A percentile compares a stretch with the other conserved stretches of the same genome.
phyloP scores from a whole-genome alignment of 176 grass and related monocot species.

The Oryza glaberrima region DNA sequence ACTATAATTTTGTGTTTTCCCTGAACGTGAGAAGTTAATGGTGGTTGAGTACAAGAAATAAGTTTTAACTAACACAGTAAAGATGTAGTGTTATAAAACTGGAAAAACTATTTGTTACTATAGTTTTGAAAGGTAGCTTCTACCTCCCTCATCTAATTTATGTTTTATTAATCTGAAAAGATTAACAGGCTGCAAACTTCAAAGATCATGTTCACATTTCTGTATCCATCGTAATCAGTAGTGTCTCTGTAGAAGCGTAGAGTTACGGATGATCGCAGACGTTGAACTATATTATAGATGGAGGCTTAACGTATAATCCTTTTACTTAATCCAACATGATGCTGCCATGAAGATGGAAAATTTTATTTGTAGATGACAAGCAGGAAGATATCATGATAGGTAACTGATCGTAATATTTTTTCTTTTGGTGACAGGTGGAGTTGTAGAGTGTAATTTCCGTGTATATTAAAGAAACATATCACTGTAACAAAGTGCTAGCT shows the following conservation, averaged over 20 bases:
- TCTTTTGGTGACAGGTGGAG: conserved; percentile 24
- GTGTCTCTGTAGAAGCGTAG: conserved; percentile 46
- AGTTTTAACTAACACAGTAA: conserved; percentile 65
- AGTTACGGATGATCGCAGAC: conserved; percentile 35
- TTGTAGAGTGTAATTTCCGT: conserved; percentile 33
- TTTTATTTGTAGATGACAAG: conserved; percentile 36
- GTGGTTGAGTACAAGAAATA: conserved; percentile 68
- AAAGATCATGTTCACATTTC: conserved; percentile 67
- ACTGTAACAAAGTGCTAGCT: conserved; percentile 5
- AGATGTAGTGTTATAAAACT: conserved; percentile 23
- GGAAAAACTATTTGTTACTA: conserved; percentile 37
- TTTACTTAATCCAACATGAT: conserved; percentile 38
- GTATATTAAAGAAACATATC: conserved; percentile 16
- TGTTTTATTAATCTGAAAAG: conserved; percentile 34
- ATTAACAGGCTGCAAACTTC: conserved; percentile 45
- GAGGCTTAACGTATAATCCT: conserved; percentile 53
- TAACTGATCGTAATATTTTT: conserved; percentile 30
- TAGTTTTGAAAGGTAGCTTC: conserved; percentile 54
- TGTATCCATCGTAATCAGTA: conserved; percentile 52
- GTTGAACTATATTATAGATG: conserved; percentile 50
- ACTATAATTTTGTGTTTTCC: conserved; percentile 28
- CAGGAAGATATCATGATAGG: conserved; percentile 25
- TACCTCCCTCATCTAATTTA: conserved; percentile 62
- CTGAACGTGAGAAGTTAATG: conserved; percentile 56
- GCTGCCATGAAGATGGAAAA: conserved; percentile 42